A percentile compares a stretch with the other conserved stretches of the same genome.
These are phyloP conservation scores for Gyromitra esculenta DNA, from an alignment of 2,329 filamentous ascomycete genomes.

Conservation along the genomic window DNA sequence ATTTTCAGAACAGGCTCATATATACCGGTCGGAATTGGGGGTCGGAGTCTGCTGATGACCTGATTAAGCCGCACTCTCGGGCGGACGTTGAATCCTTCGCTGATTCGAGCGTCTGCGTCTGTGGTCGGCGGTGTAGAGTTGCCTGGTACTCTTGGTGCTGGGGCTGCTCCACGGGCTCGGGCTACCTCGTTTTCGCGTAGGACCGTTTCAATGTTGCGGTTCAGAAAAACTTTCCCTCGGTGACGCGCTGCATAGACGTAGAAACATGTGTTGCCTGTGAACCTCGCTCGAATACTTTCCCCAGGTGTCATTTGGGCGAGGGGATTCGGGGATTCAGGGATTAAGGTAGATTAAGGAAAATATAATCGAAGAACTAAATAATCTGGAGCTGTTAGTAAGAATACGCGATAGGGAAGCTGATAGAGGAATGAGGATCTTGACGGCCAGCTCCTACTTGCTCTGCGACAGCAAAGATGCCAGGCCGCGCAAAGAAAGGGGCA, in stretches of 20 bases:
- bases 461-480: not conserved
- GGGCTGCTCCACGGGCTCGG: constrained; percentile 12
- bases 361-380: constrained; percentile 14
- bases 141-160: constrained; percentile 18
- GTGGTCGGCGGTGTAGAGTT: constrained; percentile 46
- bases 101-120: constrained; percentile 26
- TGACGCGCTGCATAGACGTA: constrained; percentile 51
- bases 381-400: constrained; percentile 21
- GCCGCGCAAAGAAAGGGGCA: constrained; percentile 19
- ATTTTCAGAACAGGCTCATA: constrained; percentile 50
- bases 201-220: constrained; percentile 52
- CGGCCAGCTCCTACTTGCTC: not conserved
- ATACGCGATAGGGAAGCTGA: constrained; percentile 9
- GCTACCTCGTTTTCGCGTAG: constrained; percentile 46
- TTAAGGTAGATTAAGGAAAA: not conserved
- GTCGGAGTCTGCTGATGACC: constrained; percentile 48
- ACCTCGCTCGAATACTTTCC: constrained; percentile 46
- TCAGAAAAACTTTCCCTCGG: constrained; percentile 48
- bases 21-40: constrained; percentile 42
- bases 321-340: not conserved
- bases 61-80: constrained; percentile 41
- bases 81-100: constrained; percentile 36
- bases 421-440: constrained; percentile 4
- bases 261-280: constrained; percentile 52
- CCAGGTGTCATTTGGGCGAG: constrained; percentile 29